These are phyloP conservation scores for Bretschneidera sinensis DNA, from an alignment of 345 rosid genomes.

Conservation along the genomic window DNA sequence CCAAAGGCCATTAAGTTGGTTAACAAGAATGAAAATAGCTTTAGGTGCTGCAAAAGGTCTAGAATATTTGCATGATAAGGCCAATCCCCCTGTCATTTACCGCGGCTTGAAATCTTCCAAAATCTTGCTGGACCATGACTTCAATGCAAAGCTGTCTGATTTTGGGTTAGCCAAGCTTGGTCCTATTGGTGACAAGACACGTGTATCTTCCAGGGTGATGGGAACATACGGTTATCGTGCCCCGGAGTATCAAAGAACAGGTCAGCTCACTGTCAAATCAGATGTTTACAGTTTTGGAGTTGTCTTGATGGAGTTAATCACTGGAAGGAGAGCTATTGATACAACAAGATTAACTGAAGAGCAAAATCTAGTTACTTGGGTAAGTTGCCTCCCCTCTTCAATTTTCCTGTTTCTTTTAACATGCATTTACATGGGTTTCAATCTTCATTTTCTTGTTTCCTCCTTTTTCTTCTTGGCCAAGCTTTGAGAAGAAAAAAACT, in stretches of 20 bases:
- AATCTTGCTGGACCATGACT: constrained; percentile 60
- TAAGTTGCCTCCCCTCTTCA: constrained; percentile 18
- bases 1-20: constrained; percentile 72
- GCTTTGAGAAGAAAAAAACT: too few species aligned
- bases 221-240: constrained; percentile 98
- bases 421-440: too few species aligned
- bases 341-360: constrained; percentile 49
- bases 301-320: constrained; percentile 80
- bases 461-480: too few species aligned
- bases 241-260: constrained; percentile 91
- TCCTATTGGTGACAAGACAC: constrained; percentile 72
- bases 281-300: constrained; percentile 97
- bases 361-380: constrained; percentile 87
- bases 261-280: constrained; percentile 74
- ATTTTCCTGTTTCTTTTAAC: not conserved
- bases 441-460: too few species aligned
- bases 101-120: constrained; percentile 88
- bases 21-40: constrained; percentile 74
- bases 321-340: constrained; percentile 77
- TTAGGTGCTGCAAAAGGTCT: constrained; percentile 78
- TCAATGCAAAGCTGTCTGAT: constrained; percentile 82
- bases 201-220: constrained; percentile 95
- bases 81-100: constrained; percentile 87
- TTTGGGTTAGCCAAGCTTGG: constrained; percentile 96
- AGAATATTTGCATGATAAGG: constrained; percentile 85